Evolutionary conservation across 2,329 filamentous ascomycete genomes (phyloP).

Genomic region (Alternaria rosae): DNA sequence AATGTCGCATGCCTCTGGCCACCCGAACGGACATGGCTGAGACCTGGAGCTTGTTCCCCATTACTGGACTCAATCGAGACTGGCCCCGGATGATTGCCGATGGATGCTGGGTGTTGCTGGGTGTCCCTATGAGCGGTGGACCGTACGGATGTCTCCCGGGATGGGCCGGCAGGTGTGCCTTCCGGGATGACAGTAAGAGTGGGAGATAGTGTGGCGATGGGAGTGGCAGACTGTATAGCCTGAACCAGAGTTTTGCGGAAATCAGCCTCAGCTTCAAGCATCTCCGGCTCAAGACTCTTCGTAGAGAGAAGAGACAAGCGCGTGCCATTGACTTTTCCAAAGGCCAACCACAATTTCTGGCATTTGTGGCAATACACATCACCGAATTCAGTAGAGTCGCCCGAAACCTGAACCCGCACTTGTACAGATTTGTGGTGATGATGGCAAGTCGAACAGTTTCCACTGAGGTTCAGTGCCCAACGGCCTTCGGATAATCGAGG

Average conservation of each 20-base stretch:
- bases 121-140: background rate
- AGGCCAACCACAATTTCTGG: slow-evolving; percentile 31
- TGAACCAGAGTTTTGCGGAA: slow-evolving; percentile 27
- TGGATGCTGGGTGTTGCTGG: background rate
- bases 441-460: slow-evolving; percentile 39
- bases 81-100: background rate
- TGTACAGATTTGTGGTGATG: slow-evolving; percentile 35
- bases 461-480: slow-evolving; percentile 33
- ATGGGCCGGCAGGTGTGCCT: slow-evolving; percentile 14
- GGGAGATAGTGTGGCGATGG: slow-evolving; percentile 25
- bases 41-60: background rate
- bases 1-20: background rate
- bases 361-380: slow-evolving; percentile 36
- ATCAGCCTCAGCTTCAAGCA: slow-evolving; percentile 21
- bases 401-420: slow-evolving; percentile 25
- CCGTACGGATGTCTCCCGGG: slow-evolving; percentile 17
- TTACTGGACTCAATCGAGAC: background rate
- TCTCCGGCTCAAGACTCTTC: slow-evolving; percentile 25
- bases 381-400: slow-evolving; percentile 19
- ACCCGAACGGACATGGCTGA: background rate
- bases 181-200: slow-evolving; percentile 26
- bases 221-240: slow-evolving; percentile 29
- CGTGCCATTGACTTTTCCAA: slow-evolving; percentile 33
- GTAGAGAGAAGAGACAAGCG: slow-evolving; percentile 35
- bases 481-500: slow-evolving; percentile 24